These are phyloP conservation scores for Conringia planisiliqua DNA, from an alignment of 345 rosid species.

Conservation along the genomic window DNA sequence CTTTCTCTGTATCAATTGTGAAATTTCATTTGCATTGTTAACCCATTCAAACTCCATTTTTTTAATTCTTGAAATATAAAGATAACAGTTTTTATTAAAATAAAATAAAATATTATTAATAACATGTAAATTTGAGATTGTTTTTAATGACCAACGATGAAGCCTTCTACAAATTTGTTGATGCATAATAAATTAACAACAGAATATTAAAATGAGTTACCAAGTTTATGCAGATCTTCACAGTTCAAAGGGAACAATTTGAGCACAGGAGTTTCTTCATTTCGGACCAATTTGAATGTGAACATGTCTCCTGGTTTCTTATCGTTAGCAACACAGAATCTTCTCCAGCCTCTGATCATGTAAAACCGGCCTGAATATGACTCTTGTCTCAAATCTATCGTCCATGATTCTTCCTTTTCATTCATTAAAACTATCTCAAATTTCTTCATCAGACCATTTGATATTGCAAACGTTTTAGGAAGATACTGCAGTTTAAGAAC, in stretches of 20 bases:
- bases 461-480: background rate
- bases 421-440: background rate
- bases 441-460: constrained; percentile 1
- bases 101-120: too few relatives aligned
- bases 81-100: too few relatives aligned
- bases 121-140: too few relatives aligned
- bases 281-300: background rate
- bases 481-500: background rate
- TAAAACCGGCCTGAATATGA: background rate
- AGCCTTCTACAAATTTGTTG: background rate
- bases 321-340: constrained; percentile 21
- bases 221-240: background rate
- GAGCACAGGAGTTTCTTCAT: constrained; percentile 7
- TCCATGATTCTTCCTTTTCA: constrained; percentile 12
- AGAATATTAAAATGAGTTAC: background rate
- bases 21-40: background rate
- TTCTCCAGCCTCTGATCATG: constrained; percentile 25
- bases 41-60: background rate
- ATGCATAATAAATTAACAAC: background rate
- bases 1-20: background rate
- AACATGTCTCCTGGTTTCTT: constrained; percentile 11
- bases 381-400: background rate
- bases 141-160: background rate
- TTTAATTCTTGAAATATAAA: too few relatives aligned
- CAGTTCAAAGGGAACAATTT: background rate